Evolutionary conservation across 2,329 filamentous ascomycete species (phyloP), one percentile per base, ranked within the genome.

Genomic region (Zymoseptoria passerinii): DNA sequence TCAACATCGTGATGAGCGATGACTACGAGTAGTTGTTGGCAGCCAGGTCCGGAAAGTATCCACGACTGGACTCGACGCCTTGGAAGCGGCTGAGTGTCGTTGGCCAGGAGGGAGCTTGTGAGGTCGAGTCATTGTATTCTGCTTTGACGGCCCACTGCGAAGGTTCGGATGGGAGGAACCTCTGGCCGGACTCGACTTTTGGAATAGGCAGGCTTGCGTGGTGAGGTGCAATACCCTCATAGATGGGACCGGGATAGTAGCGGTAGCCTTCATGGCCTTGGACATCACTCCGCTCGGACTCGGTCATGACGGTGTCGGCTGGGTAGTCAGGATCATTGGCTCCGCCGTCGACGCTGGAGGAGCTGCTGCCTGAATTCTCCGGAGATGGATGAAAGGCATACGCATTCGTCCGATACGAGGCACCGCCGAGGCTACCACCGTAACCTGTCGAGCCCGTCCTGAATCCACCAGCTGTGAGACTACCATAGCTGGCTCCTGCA

Each of bases 171-270:
- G 65, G 64, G 35, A 44, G 35, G 48, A 62, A 68, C 18, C 65
- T 60, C 8, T 64, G 59, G n/a, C 52, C 59, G 54, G 63, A 63
- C 49, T 58, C 72, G 62, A 62, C 70, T 64, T 58, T 76, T 67
- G 58, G 63, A 10, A 71, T 60, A 1, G 68, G 68, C 18, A 69
- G 66, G n/a, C 61, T 50, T 64, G 60, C 40, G 13, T 57, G 69
- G 28, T 63, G 59, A 10, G 49, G 49, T 51, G 66, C 62, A 5
- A 75, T 65, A 4, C 64, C 68, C 54, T 79, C 76, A 64, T 77
- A 78, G 35, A 79, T 69, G 1, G 76, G 68, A 3, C 69, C 68
- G 0, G 77, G 75, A 44, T 74, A 77, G 67, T 80, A 79, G n/a
- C 74, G 73, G 62, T 80, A 80, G 13, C 75, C 75, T 19, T 75